phyloP scores from a whole-genome alignment of 2,329 filamentous ascomycete species.

The Proliferodiscus dingleyae region DNA sequence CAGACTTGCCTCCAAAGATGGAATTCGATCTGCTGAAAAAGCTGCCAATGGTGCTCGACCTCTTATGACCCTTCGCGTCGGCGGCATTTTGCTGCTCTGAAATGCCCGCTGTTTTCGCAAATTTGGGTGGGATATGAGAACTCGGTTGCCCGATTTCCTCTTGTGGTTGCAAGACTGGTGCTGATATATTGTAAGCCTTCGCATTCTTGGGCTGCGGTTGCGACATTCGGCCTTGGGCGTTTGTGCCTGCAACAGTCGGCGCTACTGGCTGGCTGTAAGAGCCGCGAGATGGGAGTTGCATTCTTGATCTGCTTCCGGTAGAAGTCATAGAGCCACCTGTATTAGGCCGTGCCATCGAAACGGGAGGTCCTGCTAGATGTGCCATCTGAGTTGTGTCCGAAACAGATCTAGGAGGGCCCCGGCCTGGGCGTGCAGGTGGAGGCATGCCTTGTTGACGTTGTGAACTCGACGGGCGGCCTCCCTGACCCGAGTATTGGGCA shows the following conservation, averaged over 20 bases:
- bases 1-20: slow-evolving; percentile 60
- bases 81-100: slow-evolving; percentile 31
- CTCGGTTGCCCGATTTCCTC: slow-evolving; percentile 57
- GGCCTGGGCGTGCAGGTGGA: slow-evolving; percentile 41
- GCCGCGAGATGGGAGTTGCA: slow-evolving; percentile 67
- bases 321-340: slow-evolving; percentile 80
- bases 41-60: slow-evolving; percentile 72
- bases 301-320: slow-evolving; percentile 42
- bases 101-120: slow-evolving; percentile 54
- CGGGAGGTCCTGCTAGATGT: slow-evolving; percentile 41
- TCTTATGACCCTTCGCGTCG: slow-evolving; percentile 49
- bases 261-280: slow-evolving; percentile 86
- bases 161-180: slow-evolving; percentile 51
- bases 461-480: slow-evolving; percentile 33
- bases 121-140: slow-evolving; percentile 53
- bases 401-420: slow-evolving; percentile 47
- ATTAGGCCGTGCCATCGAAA: slow-evolving; percentile 55
- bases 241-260: slow-evolving; percentile 81
- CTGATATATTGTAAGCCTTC: slow-evolving; percentile 68
- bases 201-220: slow-evolving; percentile 64
- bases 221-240: slow-evolving; percentile 84
- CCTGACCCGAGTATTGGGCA: slow-evolving; percentile 47
- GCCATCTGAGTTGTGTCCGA: slow-evolving; percentile 52
- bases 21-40: slow-evolving; percentile 83
- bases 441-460: slow-evolving; percentile 37